Evolutionary conservation across 2,329 filamentous ascomycete genomes (phyloP).

Genomic region (Colletotrichum kahawae): DNA sequence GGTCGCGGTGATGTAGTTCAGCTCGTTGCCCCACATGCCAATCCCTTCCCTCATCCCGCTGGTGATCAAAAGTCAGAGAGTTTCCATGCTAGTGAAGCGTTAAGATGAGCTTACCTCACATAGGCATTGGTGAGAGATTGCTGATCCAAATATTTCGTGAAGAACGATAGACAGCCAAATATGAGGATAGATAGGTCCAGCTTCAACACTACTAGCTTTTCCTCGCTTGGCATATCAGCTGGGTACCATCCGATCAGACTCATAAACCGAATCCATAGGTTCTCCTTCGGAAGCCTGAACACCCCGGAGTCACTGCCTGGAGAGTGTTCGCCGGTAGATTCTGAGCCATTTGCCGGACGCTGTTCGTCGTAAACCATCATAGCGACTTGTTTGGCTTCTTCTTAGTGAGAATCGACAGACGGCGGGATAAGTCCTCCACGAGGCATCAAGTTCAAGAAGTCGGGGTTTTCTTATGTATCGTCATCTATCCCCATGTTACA

Average conservation of each 20-base stretch:
- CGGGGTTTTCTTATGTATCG: neutral
- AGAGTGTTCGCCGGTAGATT: neutral
- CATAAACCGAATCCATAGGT: conserved; percentile 23
- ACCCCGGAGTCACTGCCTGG: neutral
- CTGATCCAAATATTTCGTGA: conserved; percentile 40
- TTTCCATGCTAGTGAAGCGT: neutral
- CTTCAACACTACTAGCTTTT: conserved; percentile 38
- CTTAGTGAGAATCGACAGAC: neutral
- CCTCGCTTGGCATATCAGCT: conserved; percentile 30
- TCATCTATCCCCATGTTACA: neutral
- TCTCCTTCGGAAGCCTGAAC: neutral
- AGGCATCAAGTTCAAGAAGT: neutral
- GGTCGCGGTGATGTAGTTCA: neutral
- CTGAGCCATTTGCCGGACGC: neutral
- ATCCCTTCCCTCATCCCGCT: neutral
- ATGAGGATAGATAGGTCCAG: conserved; percentile 40
- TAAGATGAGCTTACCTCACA: neutral
- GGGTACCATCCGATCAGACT: conserved; percentile 36
- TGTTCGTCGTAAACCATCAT: neutral
- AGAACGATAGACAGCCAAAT: conserved; percentile 41
- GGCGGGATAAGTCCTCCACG: neutral
- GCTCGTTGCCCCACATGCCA: neutral
- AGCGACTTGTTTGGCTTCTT: neutral
- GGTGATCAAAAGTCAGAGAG: neutral
- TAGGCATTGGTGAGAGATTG: neutral